Evolutionary conservation across 2,329 filamentous ascomycete genomes (phyloP), one percentile per base, ranked within the genome.

Genomic region (Ophiostoma quercus): DNA sequence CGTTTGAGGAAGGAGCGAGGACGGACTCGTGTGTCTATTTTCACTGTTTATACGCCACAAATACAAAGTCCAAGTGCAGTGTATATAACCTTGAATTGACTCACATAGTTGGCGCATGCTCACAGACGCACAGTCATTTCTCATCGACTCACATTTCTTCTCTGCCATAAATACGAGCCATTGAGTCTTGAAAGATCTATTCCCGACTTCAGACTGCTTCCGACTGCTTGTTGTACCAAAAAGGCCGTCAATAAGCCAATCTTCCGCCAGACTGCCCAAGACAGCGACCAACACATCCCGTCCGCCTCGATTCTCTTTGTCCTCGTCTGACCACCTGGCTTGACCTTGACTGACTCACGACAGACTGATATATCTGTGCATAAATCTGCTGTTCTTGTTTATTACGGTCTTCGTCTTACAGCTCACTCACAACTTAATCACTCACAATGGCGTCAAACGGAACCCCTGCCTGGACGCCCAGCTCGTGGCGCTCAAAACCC

Each of bases 401-500:
- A 62, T 34, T 8, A 32, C 57, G 12, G 4, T 19, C 8, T 9
- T 16, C 37, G 32, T 19, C 14, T n/a, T 16, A 4, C n/a, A 11
- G 3, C 12, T 12, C 1, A 25, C 22, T 76, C 78, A 75, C 71
- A 39, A 3, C 16, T 29, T 29, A 32, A 65, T n/a, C 62, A 22
- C 37, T 1, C 37, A 22, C 25, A 25, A 39, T 34, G 41, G 43
- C 41, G 37, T 79, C 63, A 32, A 16, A 39, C 47, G 8, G 7
- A 19, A 29, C 62, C 25, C 60, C 60, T 22, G 69, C 71, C 71
- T 90, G 88, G 88, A 79, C 82, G 12, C 88, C 87, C 8, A 81
- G 82, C 76, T 90, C 91, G 62, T 95, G 92, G 92, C 85, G 88
- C 74, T 83, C 85, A 69, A 93, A 92, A 78, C 91, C 91, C 57